Percentiles rank a stretch among this genome's conserved stretches.
phyloP scores from a whole-genome alignment of 768 basidiomycete species.

The Tylopilus felleus region DNA sequence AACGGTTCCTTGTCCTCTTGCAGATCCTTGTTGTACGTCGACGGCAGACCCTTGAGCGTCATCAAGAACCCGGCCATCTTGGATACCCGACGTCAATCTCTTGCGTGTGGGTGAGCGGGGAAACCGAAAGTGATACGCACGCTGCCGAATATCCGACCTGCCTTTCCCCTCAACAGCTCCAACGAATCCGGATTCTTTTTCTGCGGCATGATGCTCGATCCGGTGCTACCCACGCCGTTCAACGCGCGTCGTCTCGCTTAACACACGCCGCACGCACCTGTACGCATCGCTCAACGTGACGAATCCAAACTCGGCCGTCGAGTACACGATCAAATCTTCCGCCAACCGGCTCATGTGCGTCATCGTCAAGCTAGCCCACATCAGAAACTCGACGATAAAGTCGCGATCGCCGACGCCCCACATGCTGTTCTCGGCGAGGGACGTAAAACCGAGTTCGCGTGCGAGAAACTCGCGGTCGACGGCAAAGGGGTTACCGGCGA shows the following conservation, averaged over 20 bases:
- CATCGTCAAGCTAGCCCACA: slow-evolving; percentile 93
- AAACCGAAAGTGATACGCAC: slow-evolving; percentile 38
- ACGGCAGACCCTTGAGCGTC: slow-evolving; percentile 95
- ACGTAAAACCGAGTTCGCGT: slow-evolving; percentile 82
- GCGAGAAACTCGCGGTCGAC: slow-evolving; percentile 94
- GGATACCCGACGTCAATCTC: background rate
- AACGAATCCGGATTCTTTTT: slow-evolving; percentile 99
- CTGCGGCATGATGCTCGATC: slow-evolving; percentile 99
- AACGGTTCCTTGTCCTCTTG: slow-evolving; percentile 99
- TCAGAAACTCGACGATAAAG: slow-evolving; percentile 95
- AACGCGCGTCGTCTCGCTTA: background rate
- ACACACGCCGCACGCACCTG: slow-evolving; percentile 50
- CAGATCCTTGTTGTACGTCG: slow-evolving; percentile 99
- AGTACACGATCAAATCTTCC: slow-evolving; percentile 96
- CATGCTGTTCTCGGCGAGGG: slow-evolving; percentile 92
- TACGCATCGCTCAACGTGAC: slow-evolving; percentile 96
- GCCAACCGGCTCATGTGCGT: slow-evolving; percentile 92
- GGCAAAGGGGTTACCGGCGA: slow-evolving; percentile 94
- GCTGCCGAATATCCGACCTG: slow-evolving; percentile 91
- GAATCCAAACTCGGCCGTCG: slow-evolving; percentile 96
- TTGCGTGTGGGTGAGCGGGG: background rate
- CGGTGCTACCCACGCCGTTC: slow-evolving; percentile 60
- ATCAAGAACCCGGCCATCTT: slow-evolving; percentile 97
- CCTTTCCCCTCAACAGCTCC: slow-evolving; percentile 92
- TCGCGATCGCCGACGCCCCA: slow-evolving; percentile 97